These are phyloP conservation scores for Aspergillus candidus DNA, from an alignment of 2,329 filamentous ascomycete species.

Conservation along the genomic window DNA sequence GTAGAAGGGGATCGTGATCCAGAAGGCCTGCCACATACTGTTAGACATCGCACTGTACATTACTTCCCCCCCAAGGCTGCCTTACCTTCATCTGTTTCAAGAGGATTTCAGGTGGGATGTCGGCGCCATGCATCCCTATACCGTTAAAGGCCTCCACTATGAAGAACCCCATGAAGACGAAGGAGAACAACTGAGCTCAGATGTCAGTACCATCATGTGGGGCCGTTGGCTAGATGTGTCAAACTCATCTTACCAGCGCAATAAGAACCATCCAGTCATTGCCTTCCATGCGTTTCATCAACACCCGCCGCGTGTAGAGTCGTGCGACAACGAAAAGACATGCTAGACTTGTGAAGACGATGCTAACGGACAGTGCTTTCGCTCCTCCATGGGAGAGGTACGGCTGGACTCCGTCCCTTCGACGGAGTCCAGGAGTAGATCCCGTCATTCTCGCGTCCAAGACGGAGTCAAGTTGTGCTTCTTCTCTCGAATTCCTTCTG, in stretches of 20 bases:
- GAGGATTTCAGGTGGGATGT: slow-evolving; percentile 26
- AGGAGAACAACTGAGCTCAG: slow-evolving; percentile 23
- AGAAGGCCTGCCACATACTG: slow-evolving; percentile 24
- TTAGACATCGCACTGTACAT: not conserved
- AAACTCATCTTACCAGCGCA: slow-evolving; percentile 22
- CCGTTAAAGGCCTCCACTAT: slow-evolving; percentile 30
- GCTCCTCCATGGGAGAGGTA: slow-evolving; percentile 23
- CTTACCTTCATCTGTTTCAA: slow-evolving; percentile 30
- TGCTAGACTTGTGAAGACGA: slow-evolving; percentile 28
- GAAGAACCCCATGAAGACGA: slow-evolving; percentile 30
- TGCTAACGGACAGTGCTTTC: slow-evolving; percentile 23
- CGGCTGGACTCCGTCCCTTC: slow-evolving; percentile 10
- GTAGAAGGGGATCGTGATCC: slow-evolving; percentile 36
- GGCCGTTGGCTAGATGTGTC: not conserved
- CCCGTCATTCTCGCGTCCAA: slow-evolving; percentile 14
- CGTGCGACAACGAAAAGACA: slow-evolving; percentile 25
- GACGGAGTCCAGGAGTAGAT: slow-evolving; percentile 11
- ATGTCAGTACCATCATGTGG: not conserved
- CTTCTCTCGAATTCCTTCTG: no score
- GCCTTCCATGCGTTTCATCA: slow-evolving; percentile 28
- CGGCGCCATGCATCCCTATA: slow-evolving; percentile 30
- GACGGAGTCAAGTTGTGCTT: not conserved
- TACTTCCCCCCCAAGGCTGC: not conserved
- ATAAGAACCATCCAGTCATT: slow-evolving; percentile 35
- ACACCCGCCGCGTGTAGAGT: slow-evolving; percentile 26